These are phyloP conservation scores for Diophrys sp. DNA, from an alignment of 73 alveolate genomes.

Conservation along the genomic window DNA sequence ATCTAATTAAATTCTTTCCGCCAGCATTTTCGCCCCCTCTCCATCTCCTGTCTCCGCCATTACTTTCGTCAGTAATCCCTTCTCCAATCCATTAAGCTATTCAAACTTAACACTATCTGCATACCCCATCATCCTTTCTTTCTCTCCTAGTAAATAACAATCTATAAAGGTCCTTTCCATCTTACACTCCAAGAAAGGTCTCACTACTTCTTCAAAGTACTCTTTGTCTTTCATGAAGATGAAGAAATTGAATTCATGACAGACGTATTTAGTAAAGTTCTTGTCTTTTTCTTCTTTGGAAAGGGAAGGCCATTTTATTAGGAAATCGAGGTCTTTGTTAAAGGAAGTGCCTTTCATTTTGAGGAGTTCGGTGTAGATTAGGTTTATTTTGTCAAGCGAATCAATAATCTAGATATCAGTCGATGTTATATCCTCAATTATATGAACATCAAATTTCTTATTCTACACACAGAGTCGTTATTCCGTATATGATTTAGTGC, in stretches of 20 bases:
- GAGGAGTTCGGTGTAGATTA: slow-evolving; percentile 37
- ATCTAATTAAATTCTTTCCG: not conserved
- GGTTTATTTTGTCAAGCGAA: slow-evolving; percentile 43
- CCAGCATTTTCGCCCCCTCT: slow-evolving; percentile 23
- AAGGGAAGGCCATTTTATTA: slow-evolving; percentile 51
- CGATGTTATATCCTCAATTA: slow-evolving; percentile 42
- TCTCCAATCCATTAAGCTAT: slow-evolving; percentile 59
- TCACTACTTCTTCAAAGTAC: slow-evolving; percentile 62
- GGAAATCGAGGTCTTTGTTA: slow-evolving; percentile 22
- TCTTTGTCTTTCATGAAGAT: slow-evolving; percentile 66
- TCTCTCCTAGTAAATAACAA: slow-evolving; percentile 33
- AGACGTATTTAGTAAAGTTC: slow-evolving; percentile 42
- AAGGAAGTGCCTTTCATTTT: slow-evolving; percentile 5
- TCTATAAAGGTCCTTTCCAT: slow-evolving; percentile 74
- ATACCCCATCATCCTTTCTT: slow-evolving; percentile 11
- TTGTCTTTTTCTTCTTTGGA: slow-evolving; percentile 67
- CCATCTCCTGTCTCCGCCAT: slow-evolving; percentile 14
- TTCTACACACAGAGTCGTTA: not conserved
- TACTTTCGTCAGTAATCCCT: slow-evolving; percentile 42
- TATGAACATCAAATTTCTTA: not conserved
- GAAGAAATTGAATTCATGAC: slow-evolving; percentile 71
- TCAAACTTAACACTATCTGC: not conserved
- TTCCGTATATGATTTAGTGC: slow-evolving; percentile 12
- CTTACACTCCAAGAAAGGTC: slow-evolving; percentile 60
- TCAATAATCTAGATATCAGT: slow-evolving; percentile 46